Base-by-base conservation (phyloP, 2,329 filamentous ascomycete genomes). In the Pyrenochaeta sp. region DNA sequence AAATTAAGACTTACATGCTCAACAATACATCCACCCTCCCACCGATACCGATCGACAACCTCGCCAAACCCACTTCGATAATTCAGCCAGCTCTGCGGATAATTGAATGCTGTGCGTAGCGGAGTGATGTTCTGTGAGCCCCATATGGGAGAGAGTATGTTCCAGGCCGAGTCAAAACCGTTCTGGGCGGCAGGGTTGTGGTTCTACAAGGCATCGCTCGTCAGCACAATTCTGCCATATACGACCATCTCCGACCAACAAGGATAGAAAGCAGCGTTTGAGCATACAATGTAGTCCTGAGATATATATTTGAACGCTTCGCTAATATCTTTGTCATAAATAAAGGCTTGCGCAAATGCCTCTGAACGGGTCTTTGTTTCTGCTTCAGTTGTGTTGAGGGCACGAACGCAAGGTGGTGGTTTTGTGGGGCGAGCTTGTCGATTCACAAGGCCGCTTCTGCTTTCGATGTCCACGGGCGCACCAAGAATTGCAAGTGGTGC, bases 11-110 rank as follows among this genome's bases (percentile, higher is more conserved):
- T 68, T 56, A 69, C 71, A 61, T 75, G 72, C 52, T 74, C 72
- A 61, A 58, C 72, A 48, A 75, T 73, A 43, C 72, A 75, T 8
- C 69, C 71, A 15, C 56, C 65, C 55, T 73, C 72, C 72, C 71
- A 74, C 10, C 72, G 50, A 58, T 63, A 75, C 19, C 71, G 59
- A 61, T 73, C 72, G 13, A 75, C 66, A 6, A 73, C 52, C 34
- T 61, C 59, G 3, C 70, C 69, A 61, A 72, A 72, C 7, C 52
- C 40, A 2, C 43, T 62, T 13, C 54, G 45, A 30, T 75, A 74
- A 19, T 73, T 68, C 54, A 75, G 45, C 70, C 71, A 74, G 25
- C 72, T 63, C 50, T 68, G 64, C 1, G 60, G 58, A 12, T 40
- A 24, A 47, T 65, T 63, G 58, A 71, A 72, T 9, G 60, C 54